phyloP scores from a whole-genome alignment of 768 basidiomycete genomes.

The Psilocybe cubensis region DNA sequence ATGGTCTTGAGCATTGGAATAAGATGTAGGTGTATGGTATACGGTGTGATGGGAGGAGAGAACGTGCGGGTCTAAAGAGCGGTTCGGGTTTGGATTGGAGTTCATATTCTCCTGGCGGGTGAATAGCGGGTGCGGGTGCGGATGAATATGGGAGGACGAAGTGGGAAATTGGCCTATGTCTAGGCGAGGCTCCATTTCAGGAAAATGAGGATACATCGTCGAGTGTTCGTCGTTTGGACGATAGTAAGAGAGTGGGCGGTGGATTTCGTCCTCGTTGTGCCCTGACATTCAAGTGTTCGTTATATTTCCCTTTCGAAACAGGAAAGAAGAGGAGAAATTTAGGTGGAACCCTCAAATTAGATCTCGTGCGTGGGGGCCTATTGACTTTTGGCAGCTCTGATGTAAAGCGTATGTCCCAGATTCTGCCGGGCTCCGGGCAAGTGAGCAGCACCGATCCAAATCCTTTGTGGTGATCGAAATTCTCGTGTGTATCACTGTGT shows the following conservation, averaged over 20 bases:
- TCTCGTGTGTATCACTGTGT: conserved; percentile 13
- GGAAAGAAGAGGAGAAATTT: conserved; percentile 27
- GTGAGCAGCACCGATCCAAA: conserved; percentile 21
- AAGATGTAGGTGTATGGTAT: conserved; percentile 21
- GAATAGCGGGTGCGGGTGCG: conserved; percentile 26
- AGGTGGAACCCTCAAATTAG: conserved; percentile 27
- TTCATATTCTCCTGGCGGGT: conserved; percentile 27
- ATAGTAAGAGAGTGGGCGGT: not conserved
- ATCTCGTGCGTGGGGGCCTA: conserved; percentile 32
- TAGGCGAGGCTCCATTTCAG: conserved; percentile 24
- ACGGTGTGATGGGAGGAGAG: conserved; percentile 22
- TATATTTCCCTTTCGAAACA: conserved; percentile 23
- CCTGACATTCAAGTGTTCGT: conserved; percentile 23
- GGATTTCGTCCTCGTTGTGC: conserved; percentile 14
- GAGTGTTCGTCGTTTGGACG: conserved; percentile 14
- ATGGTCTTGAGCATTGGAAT: conserved; percentile 14
- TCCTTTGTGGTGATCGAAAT: conserved; percentile 27
- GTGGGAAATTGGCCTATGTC: conserved; percentile 20
- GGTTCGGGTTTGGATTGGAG: conserved; percentile 14
- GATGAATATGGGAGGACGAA: conserved; percentile 26
- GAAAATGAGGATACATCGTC: conserved; percentile 16
- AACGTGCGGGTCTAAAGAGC: conserved; percentile 28
- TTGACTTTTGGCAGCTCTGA: conserved; percentile 36
- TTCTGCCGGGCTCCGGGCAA: conserved; percentile 29
- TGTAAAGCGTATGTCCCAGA: conserved; percentile 35